phyloP scores from a whole-genome alignment of 23 red algal genomes.

The Gracilaria domingensis region DNA sequence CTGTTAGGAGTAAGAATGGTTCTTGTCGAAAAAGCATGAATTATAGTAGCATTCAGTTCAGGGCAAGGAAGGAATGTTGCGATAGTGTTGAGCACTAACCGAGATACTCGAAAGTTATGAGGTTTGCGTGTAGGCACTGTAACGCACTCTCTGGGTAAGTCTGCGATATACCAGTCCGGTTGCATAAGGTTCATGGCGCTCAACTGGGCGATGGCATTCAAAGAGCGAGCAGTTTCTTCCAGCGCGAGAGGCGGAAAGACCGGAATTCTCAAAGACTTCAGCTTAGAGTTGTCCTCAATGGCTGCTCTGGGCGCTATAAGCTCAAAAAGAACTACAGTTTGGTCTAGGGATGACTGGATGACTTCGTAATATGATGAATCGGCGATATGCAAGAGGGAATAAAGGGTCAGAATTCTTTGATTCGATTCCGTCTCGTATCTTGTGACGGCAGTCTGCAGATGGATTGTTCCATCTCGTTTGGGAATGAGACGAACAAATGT shows the following conservation, averaged over 20 bases:
- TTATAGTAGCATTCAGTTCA: conserved; percentile 36
- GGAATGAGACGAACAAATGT: conserved; percentile 70
- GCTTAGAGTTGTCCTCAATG: background rate
- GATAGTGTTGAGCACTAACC: conserved; percentile 1
- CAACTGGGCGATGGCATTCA: conserved; percentile 44
- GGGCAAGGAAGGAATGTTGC: conserved; percentile 52
- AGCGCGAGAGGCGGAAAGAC: background rate
- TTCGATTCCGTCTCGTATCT: conserved; percentile 24
- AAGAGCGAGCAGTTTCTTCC: conserved; percentile 18
- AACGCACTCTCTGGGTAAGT: conserved; percentile 30
- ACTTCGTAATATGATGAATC: conserved; percentile 49
- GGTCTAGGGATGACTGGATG: conserved; percentile 31
- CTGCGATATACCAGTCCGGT: conserved; percentile 48
- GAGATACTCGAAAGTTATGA: background rate
- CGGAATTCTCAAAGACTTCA: background rate
- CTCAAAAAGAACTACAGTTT: conserved; percentile 48
- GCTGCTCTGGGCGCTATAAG: conserved; percentile 25
- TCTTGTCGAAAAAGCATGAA: background rate
- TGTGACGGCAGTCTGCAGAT: conserved; percentile 63
- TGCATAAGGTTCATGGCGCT: conserved; percentile 38
- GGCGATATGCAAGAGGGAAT: conserved; percentile 52
- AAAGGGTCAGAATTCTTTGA: conserved; percentile 27
- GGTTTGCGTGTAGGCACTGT: background rate
- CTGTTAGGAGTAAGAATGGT: background rate
- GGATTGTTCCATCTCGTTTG: conserved; percentile 6